Evolutionary conservation across 2,329 filamentous ascomycete genomes (phyloP), one percentile per base, ranked within the genome.

Genomic region (Cryphonectria radicalis): DNA sequence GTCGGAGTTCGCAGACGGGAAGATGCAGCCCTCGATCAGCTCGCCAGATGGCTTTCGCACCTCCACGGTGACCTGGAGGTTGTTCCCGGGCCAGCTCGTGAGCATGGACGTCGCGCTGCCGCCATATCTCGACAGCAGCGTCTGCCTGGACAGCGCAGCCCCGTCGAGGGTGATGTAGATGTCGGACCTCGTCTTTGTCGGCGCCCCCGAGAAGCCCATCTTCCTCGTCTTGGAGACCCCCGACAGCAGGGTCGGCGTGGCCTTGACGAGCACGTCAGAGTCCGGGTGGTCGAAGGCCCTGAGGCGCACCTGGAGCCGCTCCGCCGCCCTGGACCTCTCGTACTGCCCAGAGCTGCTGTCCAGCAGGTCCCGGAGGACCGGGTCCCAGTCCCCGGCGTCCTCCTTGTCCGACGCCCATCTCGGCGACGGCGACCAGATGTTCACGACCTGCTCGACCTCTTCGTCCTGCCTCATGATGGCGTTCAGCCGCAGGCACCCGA

Each of bases 181-280:
- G 79, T 99, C 97, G 14, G 94, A 98, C 76, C 97, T 88, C 22
- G 92, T 87, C 78, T 94, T 95, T 0, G 92, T 94, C 0, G 96
- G 95, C 1, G 95, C 95, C 17, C 95, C 95, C 4, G 95, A 93
- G 79, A 99, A 98, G 1, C 95, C 96, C 80, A 98, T 95, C 79
- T 96, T 96, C 76, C 87, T 92, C 0, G 95, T 97, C 79, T 92
- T 92, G 70, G 87, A 87, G 72, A 98, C 89, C 67, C 92, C 91
- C 66, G 97, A 92, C 19, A 99, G 88, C 19, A 97, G 83, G 0
- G 95, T 98, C 0, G 96, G 96, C 3, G 94, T 97, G 64, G 92
- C 90, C 77, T 92, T 93, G 77, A 98, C 92, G 57, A 99, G 87
- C 0, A 83, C 85, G 74, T 97, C 94, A 0, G 94, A 90, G 76